Evolutionary conservation across 208 protist genomes (phyloP), one percentile per base, ranked within the genome.

Genomic region (Crithidia brevicula): DNA sequence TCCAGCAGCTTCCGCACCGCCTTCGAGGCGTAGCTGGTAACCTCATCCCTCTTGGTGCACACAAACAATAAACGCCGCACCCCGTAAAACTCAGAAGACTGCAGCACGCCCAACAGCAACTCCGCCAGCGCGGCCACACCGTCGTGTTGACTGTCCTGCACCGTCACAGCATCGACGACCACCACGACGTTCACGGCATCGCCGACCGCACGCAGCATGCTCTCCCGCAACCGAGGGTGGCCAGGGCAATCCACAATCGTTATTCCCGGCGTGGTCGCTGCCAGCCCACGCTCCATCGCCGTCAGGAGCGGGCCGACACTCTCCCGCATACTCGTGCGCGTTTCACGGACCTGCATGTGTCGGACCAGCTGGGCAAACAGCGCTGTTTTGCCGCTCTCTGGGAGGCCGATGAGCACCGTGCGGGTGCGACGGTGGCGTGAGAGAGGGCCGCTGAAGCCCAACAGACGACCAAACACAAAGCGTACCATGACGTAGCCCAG

Each of bases 11-110:
- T 86, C 6, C 77, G 75, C 54, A 94, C 83, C 38, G 88, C 82
- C 54, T 83, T 86, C n/a, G 84, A 36, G 31, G 85, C 76, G 76
- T 93, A 96, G 71, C 86, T 92, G 33, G 88, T 93, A 4, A 92
- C 36, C 60, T 93, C 88, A 53, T 96, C 91, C 1, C 91, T 82
- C 64, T 94, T 93, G 9, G 81, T 94, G 54, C 85, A 92, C n/a
- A 81, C 88, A 34, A 96, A 72, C 11, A 92, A 53, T 1, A 96
- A 28, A 18, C 54, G 30, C 36, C 79, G 51, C 49, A 94, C 89
- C 7, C 87, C 86, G 36, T 84, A 85, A 60, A 93, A 93, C 42
- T 78, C 80, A n/a, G 86, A 76, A 1, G 87, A 81, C 49, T 89
- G 78, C 30, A 94, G 53, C 3, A 92, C 62, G 7, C 58, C 62